Conservation (phyloP, 345 rosid genomes). For the Brassica cretica region DNA sequence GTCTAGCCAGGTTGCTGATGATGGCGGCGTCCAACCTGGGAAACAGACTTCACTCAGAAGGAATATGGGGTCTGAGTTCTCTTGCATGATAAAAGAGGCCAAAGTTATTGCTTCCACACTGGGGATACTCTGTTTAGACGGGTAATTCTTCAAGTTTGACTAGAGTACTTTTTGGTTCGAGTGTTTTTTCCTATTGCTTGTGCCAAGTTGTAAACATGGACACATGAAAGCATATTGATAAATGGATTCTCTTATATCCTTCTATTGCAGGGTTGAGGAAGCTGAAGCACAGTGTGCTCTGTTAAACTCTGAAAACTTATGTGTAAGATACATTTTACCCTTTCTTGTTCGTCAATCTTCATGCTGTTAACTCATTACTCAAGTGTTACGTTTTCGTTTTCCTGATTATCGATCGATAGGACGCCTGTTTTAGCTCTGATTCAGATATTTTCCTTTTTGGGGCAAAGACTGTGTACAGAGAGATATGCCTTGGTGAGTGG, state of each 20-base stretch:
- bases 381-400: neutral
- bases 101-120: slow-evolving; percentile 70
- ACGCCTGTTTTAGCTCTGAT: slow-evolving; percentile 91
- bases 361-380: slow-evolving; percentile 10
- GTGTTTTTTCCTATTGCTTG: neutral
- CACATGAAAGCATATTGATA: neutral
- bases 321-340: slow-evolving; percentile 55
- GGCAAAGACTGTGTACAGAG: slow-evolving; percentile 88
- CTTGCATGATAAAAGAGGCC: slow-evolving; percentile 84
- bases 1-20: slow-evolving; percentile 50
- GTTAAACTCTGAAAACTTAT: slow-evolving; percentile 72
- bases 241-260: neutral
- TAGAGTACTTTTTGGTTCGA: neutral
- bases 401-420: slow-evolving; percentile 50
- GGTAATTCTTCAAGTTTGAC: slow-evolving; percentile 49
- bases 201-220: neutral
- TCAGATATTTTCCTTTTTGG: slow-evolving; percentile 95
- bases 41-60: slow-evolving; percentile 63
- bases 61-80: slow-evolving; percentile 93
- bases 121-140: slow-evolving; percentile 88
- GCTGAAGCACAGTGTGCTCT: slow-evolving; percentile 96
- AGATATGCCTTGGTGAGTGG: slow-evolving; percentile 75
- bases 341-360: slow-evolving; percentile 12
- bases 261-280: slow-evolving; percentile 71
- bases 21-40: slow-evolving; percentile 41